phyloP scores from a whole-genome alignment of 164 flowering plant species.

The Berberis thunbergii region DNA sequence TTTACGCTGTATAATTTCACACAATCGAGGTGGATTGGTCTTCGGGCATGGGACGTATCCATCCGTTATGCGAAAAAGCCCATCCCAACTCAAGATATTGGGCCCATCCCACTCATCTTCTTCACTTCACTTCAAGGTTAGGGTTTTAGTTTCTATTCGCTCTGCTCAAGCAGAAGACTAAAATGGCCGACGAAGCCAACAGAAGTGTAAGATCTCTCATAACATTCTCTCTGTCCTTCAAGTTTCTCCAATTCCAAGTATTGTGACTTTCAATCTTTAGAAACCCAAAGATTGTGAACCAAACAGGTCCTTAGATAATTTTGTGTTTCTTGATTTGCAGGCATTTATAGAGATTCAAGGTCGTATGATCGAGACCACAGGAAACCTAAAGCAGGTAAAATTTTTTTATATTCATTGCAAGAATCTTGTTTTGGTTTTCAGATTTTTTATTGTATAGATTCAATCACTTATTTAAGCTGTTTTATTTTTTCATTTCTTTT shows the following conservation, averaged over 20 bases:
- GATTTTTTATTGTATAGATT: background rate
- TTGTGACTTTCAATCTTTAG: background rate
- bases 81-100: no score
- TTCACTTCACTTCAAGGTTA: no score
- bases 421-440: background rate
- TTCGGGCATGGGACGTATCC: no score
- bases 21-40: no score
- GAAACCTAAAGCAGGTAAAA: conserved; percentile 69
- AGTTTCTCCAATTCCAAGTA: background rate
- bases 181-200: conserved; percentile 42
- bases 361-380: conserved; percentile 70
- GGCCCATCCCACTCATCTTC: no score
- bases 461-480: background rate
- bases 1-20: no score
- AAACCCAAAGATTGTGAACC: background rate
- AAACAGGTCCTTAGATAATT: background rate
- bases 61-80: no score
- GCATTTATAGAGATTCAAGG: conserved; percentile 79
- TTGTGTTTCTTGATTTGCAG: conserved; percentile 16
- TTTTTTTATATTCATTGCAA: background rate
- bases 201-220: conserved; percentile 21
- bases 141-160: no score
- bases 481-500: no score
- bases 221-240: background rate
- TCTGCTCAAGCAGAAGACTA: no score